Base-by-base conservation (phyloP, 2,329 filamentous ascomycete genomes). In the Trichoderma brevicompactum region DNA sequence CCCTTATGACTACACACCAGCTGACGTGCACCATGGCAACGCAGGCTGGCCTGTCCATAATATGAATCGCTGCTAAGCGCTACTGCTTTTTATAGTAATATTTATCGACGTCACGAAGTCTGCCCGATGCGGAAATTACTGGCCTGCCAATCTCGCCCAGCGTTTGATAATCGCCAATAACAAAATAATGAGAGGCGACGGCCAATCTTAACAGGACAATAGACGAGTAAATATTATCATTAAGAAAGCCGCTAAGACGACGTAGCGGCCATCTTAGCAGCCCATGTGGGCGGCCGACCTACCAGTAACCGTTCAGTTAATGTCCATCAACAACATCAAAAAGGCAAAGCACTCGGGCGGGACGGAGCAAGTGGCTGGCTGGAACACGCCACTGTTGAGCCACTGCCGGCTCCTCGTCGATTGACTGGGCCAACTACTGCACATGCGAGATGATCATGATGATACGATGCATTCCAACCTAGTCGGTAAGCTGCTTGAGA, bases 1-100 rank as follows among this genome's bases (percentile, higher is more conserved):
- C 36, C 34, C 55, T 48, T 34, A 59, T 38, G 54, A 48, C 32
- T 48, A 13, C 12, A 62, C 13, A 34, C 34, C 46, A 41, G 58
- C 59, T 63, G 59, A 63, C 59, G 59, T 43, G 59, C 59, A 38
- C 59, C 59, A 54, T 54, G 49, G 59, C 59, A 63, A 63, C 59
- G 59, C 59, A 41, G 59, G 50, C 50, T 53, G 28, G 52, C 48
- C 48, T 13, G 28, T 36, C 46, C 34, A 41, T 60, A 40, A 50
- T 23, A 50, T 41, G 44, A 28, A 32, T 58, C 9, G 55, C 44
- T 44, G 41, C 59, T 53, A 63, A 60, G 56, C 56, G 56, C 59
- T 63, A 63, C 49, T 28, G 40, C 59, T 63, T 10, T 15, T 23
- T 44, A 53, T 53, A 43, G 59, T 54, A 53, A 54, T 63, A 54